Evolutionary conservation across 2,329 filamentous ascomycete species (phyloP), one percentile per base, ranked within the genome.

Genomic region (Monosporascus ibericus): DNA sequence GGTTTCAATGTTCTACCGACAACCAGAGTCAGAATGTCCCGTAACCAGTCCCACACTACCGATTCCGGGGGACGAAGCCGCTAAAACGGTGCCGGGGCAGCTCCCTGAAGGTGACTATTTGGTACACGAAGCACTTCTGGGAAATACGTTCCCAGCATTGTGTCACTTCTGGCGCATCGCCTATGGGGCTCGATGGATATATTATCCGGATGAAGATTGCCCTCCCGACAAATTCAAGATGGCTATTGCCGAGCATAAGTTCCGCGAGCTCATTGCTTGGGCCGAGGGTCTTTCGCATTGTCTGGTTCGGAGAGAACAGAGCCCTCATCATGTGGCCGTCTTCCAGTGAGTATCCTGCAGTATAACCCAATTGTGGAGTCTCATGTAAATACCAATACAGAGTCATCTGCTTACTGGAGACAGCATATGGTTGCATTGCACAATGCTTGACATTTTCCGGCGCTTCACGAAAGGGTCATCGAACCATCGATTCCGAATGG

Each of bases 361-460:
- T 39, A 49, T 20, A 17, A 14, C n/a, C 27, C 22, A 34, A 34
- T 14, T 14, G 11, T 34, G 9, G 14, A 34, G 4, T 14, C 11
- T 14, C 30, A 34, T 34, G 11, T 34, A 14, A 14, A 0, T 14
- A 5, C 1, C 11, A 34, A 14, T 34, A 14, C 18, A 17, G n/a
- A 9, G 14, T 15, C n/a, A 18, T 9, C 2, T 27, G 14, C 5
- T 44, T 44, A 30, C 34, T 52, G 5, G 34, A 5, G 2, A n/a
- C 39, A 74, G 71, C 49, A 67, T 73, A n/a, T 73, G 69, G 70
- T 58, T 72, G 6, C 71, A 74, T 39, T 63, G 64, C 8, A 66
- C 63, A 11, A 60, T 74, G 17, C 64, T 74, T 4, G 65, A 69
- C 22, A 65, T 74, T 8, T 67, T 71, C 50, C 56, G 63, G 30